Base-by-base conservation (phyloP, 2,329 filamentous ascomycete species). In the Aaosphaeria arxii region DNA sequence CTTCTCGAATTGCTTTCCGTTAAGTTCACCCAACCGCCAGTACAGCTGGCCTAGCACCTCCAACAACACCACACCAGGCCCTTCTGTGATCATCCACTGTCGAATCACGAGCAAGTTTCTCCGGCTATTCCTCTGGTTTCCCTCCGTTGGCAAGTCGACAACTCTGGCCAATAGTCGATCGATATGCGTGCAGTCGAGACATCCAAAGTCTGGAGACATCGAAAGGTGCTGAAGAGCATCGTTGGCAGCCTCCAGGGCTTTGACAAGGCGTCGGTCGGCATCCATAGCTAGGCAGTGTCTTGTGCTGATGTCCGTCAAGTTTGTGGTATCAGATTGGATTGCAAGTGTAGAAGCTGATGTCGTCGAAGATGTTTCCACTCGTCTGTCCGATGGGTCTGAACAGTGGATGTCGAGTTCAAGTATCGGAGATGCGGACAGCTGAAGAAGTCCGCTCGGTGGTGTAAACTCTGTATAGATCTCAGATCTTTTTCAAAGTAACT, bases 1-100 rank as follows among this genome's bases (percentile, higher is more conserved):
- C 49, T 62, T 66, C 42, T 67, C 63, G 35, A 66, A 67, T 44
- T 66, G 64, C 49, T 64, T 67, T 46, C 63, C 65, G 53, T 67
- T 66, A 47, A 67, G 64, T 42, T 67, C 64, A 33, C 63, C 63
- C 43, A 67, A 44, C 11, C 64, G 58, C 64, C 64, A 67, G 49
- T 66, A 67, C 3, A 66, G 54, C 41, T 67, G 64, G n/a, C 64
- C 64, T 5, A 67, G 57, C 7, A 67, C 63, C 47, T 67, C 62
- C 2, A 67, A 48, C 7, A 66, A 52, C 7, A 67, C 61, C 6
- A 67, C 63, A 4, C 60, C 58, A 7, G 64, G 62, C 4, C 63
- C 63, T 48, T 66, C 62, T 40, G 58, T 61, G 30, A 65, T 48
- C 64, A 67, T 67, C 64, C 63, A 67, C 49, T 66, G 64, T 31